These are phyloP conservation scores for Boletus sp. DNA, from an alignment of 768 basidiomycete genomes.

Conservation along the genomic window DNA sequence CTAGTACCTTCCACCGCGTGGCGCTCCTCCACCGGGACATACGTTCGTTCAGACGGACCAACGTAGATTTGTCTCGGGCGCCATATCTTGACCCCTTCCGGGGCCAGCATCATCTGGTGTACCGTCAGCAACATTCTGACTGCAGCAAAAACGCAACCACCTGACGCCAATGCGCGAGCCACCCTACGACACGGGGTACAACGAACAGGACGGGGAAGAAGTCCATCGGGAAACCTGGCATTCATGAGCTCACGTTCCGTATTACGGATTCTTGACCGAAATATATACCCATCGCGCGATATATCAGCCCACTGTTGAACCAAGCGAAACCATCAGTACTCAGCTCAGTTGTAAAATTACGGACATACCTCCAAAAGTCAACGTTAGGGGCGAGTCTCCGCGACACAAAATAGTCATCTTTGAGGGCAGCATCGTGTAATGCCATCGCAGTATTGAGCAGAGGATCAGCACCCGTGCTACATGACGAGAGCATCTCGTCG, in stretches of 20 bases:
- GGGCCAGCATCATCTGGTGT: conserved; percentile 85
- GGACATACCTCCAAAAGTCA: conserved; percentile 69
- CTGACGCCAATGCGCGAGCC: conserved; percentile 93
- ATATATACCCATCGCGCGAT: conserved; percentile 81
- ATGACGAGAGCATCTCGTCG: neutral
- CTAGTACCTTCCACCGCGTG: conserved; percentile 48
- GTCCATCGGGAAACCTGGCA: conserved; percentile 82
- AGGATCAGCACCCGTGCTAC: conserved; percentile 81
- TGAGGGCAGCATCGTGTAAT: conserved; percentile 84
- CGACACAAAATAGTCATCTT: conserved; percentile 85
- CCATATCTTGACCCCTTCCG: conserved; percentile 93
- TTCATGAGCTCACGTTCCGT: neutral
- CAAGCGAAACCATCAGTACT: neutral
- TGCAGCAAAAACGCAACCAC: conserved; percentile 33
- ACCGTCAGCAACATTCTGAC: conserved; percentile 2
- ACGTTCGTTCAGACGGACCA: conserved; percentile 72
- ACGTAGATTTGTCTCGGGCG: conserved; percentile 84
- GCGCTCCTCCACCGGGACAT: conserved; percentile 64
- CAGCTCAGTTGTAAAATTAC: neutral
- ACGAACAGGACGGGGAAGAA: conserved; percentile 94
- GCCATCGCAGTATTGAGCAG: conserved; percentile 88
- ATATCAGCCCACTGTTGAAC: conserved; percentile 70
- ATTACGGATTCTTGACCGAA: neutral
- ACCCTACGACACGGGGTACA: conserved; percentile 89
- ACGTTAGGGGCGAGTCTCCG: conserved; percentile 87